Percentiles rank a stretch among this genome's conserved stretches.
These are phyloP conservation scores for Tetracentron sinense DNA, from an alignment of 164 flowering plant species.

Conservation along the genomic window DNA sequence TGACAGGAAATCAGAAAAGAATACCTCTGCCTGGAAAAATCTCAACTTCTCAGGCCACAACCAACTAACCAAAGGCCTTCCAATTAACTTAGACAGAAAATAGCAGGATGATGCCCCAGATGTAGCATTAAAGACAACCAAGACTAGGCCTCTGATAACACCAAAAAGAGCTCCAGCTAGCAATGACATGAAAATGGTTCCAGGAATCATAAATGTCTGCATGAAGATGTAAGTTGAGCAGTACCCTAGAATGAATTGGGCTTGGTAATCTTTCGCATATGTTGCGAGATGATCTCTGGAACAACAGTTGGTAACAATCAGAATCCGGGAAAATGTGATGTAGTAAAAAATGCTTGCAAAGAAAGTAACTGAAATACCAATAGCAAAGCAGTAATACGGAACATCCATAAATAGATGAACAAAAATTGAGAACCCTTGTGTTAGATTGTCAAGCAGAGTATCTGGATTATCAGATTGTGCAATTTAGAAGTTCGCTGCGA, in stretches of 20 bases:
- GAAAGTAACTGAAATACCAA: too few species aligned
- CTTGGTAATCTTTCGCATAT: constrained; percentile 2
- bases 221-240: constrained; percentile 7
- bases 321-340: too few species aligned
- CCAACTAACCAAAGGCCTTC: not conserved
- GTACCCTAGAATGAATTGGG: not conserved
- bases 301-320: too few species aligned
- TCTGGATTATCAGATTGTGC: too few species aligned
- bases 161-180: constrained; percentile 7
- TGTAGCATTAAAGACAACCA: constrained; percentile 5
- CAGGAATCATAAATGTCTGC: constrained; percentile 3
- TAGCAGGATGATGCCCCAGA: constrained; percentile 6
- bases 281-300: constrained; percentile 5
- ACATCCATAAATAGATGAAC: too few species aligned
- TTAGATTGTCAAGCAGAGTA: too few species aligned
- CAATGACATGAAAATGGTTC: constrained; percentile 11
- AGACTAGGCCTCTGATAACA: constrained; percentile 2
- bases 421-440: too few species aligned
- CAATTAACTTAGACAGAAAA: constrained; percentile 9
- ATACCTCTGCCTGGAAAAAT: constrained; percentile 4
- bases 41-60: constrained; percentile 2
- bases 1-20: too few species aligned
- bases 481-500: too few species aligned
- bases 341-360: too few species aligned
- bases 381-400: too few species aligned